Percentiles rank a stretch among this genome's conserved stretches.
These are phyloP conservation scores for Chalaropsis thielavioides DNA, from an alignment of 2,329 filamentous ascomycete genomes.

Conservation along the genomic window DNA sequence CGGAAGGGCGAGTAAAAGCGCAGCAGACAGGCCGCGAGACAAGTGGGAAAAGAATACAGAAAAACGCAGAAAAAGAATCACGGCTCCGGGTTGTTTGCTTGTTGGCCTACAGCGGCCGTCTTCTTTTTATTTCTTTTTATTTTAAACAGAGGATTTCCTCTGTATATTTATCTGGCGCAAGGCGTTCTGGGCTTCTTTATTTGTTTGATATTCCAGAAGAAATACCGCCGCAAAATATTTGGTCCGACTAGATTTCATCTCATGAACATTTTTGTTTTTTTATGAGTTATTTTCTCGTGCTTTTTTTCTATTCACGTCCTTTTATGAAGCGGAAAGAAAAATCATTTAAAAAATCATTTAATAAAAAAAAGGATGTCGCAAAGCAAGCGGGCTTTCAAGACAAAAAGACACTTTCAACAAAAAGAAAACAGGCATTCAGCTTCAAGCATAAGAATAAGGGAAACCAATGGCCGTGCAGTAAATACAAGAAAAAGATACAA, in stretches of 20 bases:
- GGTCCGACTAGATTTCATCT: too few relatives aligned
- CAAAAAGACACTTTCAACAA: neutral
- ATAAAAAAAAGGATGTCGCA: neutral
- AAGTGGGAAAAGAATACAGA: neutral
- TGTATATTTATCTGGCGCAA: neutral
- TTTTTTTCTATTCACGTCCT: too few relatives aligned
- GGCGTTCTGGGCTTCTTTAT: neutral
- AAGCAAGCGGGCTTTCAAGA: neutral
- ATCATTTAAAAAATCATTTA: neutral
- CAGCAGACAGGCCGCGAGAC: neutral
- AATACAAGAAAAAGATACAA: neutral
- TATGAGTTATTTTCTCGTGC: too few relatives aligned
- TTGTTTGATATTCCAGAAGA: neutral
- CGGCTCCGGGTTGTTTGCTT: neutral
- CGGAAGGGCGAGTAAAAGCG: constrained; percentile 13
- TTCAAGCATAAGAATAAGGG: neutral
- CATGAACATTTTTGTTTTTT: too few relatives aligned
- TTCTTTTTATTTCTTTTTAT: neutral
- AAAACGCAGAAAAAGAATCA: neutral
- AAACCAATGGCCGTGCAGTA: neutral
- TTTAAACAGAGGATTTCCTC: neutral
- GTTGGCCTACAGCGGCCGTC: too few relatives aligned
- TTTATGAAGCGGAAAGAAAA: too few relatives aligned
- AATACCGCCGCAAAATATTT: too few relatives aligned
- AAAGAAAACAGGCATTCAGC: neutral